A percentile compares a stretch with the other conserved stretches of the same genome.
phyloP scores from a whole-genome alignment of 1,284 basidiomycete genomes.

The Xerocomus cyaneibrunnescens region DNA sequence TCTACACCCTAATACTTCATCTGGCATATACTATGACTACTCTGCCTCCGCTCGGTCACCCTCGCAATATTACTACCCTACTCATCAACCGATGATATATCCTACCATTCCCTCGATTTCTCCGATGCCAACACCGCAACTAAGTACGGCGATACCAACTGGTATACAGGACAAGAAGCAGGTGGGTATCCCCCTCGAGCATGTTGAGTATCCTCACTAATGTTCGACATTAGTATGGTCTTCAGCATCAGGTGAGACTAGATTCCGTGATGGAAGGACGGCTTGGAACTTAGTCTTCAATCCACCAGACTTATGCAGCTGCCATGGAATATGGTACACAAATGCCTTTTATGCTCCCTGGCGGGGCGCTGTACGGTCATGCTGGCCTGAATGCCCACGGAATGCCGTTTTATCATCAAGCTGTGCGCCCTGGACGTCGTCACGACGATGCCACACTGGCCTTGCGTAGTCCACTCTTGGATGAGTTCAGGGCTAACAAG shows the following conservation, averaged over 20 bases:
- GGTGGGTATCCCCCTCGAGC: conserved; percentile 38
- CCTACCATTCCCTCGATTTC: conserved; percentile 49
- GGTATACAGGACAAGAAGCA: conserved; percentile 60
- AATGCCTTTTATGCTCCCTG: conserved; percentile 47
- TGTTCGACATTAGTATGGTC: conserved; percentile 41
- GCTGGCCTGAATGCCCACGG: conserved; percentile 33
- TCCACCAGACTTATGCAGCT: conserved; percentile 43
- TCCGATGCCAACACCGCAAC: conserved; percentile 50
- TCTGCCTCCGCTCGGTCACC: conserved; percentile 45
- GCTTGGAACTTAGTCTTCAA: conserved; percentile 43
- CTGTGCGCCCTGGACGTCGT: conserved; percentile 43
- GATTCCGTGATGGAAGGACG: conserved; percentile 40
- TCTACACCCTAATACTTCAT: conserved; percentile 45
- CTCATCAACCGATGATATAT: conserved; percentile 60
- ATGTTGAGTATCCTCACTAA: conserved; percentile 11
- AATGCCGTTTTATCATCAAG: conserved; percentile 41
- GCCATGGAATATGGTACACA: conserved; percentile 50
- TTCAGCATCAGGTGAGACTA: conserved; percentile 48
- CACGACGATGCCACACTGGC: conserved; percentile 39
- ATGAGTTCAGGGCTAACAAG: conserved; percentile 85
- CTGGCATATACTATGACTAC: conserved; percentile 63
- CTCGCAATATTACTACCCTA: conserved; percentile 62
- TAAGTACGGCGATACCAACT: conserved; percentile 42
- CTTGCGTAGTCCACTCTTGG: conserved; percentile 69
- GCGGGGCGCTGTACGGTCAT: conserved; percentile 43